These are phyloP conservation scores for Cadophora sp. DNA, from an alignment of 2,329 filamentous ascomycete species.

Conservation along the genomic window DNA sequence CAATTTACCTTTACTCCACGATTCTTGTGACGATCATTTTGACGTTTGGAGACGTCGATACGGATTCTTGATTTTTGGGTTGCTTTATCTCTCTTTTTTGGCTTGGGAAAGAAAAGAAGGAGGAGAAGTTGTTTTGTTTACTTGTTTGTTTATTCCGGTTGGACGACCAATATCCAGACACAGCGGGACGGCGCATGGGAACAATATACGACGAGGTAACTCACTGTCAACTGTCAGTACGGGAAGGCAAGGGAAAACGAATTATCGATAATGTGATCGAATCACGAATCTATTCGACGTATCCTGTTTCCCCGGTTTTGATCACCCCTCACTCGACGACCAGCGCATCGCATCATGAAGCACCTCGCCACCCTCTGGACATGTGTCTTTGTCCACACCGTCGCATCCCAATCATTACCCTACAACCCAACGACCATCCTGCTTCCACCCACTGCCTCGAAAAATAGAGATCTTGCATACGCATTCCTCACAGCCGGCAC, in stretches of 20 bases:
- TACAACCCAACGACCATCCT: slow-evolving; percentile 82
- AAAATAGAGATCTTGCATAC: slow-evolving; percentile 65
- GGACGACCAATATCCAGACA: not conserved
- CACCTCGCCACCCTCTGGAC: slow-evolving; percentile 34
- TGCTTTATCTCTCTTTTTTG: not conserved
- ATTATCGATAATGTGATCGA: slow-evolving; percentile 31
- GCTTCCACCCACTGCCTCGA: slow-evolving; percentile 56
- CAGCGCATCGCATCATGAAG: slow-evolving; percentile 38
- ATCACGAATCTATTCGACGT: slow-evolving; percentile 26
- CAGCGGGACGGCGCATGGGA: slow-evolving; percentile 5
- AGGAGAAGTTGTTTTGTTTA: not conserved
- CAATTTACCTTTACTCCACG: slow-evolving; percentile 5
- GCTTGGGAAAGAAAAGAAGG: not conserved
- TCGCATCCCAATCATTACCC: slow-evolving; percentile 60
- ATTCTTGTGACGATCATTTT: slow-evolving; percentile 7
- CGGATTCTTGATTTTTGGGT: not conserved
- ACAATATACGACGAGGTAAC: too few species aligned
- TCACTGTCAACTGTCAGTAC: not conserved
- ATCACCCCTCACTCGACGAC: slow-evolving; percentile 15
- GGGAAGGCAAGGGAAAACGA: not conserved
- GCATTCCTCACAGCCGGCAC: slow-evolving; percentile 61
- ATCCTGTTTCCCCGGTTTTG: slow-evolving; percentile 30
- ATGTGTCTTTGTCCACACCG: slow-evolving; percentile 24
- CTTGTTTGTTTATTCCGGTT: slow-evolving; percentile 14
- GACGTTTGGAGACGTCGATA: slow-evolving; percentile 2